phyloP scores from a whole-genome alignment of 2,329 filamentous ascomycete species.

The Curvularia sp. region DNA sequence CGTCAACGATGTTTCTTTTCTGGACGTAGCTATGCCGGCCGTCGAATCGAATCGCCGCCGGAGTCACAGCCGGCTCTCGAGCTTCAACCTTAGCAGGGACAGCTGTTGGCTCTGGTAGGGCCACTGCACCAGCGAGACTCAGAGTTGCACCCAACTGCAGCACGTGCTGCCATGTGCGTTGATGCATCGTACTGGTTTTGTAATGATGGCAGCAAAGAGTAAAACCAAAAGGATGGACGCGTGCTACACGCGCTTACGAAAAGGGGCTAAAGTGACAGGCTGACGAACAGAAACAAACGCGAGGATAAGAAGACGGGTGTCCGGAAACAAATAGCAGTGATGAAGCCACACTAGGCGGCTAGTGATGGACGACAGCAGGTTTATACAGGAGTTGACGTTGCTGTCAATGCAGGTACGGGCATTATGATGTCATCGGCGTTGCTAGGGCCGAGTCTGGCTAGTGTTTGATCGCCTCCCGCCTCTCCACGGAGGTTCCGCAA shows the following conservation, averaged over 20 bases:
- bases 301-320: neutral
- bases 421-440: slow-evolving; percentile 18
- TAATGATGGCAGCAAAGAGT: slow-evolving; percentile 6
- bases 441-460: neutral
- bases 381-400: slow-evolving; percentile 12
- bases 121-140: slow-evolving; percentile 34
- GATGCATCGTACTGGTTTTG: slow-evolving; percentile 24
- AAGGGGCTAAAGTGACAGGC: slow-evolving; percentile 20
- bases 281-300: slow-evolving; percentile 13
- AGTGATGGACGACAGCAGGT: slow-evolving; percentile 16
- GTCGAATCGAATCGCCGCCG: slow-evolving; percentile 45
- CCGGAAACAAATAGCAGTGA: neutral
- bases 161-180: slow-evolving; percentile 24
- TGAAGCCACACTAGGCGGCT: slow-evolving; percentile 10
- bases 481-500: slow-evolving; percentile 2
- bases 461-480: slow-evolving; percentile 11
- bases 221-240: slow-evolving; percentile 6
- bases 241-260: slow-evolving; percentile 6
- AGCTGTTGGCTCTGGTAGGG: slow-evolving; percentile 44
- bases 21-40: slow-evolving; percentile 43
- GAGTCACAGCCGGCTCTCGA: slow-evolving; percentile 43
- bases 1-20: slow-evolving; percentile 42
- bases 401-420: slow-evolving; percentile 17
- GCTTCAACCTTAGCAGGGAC: slow-evolving; percentile 41
- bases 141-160: slow-evolving; percentile 35